Evolutionary conservation across 176 grass and related monocot genomes (phyloP), one percentile per base, ranked within the genome.

Genomic region (Avena sativa): DNA sequence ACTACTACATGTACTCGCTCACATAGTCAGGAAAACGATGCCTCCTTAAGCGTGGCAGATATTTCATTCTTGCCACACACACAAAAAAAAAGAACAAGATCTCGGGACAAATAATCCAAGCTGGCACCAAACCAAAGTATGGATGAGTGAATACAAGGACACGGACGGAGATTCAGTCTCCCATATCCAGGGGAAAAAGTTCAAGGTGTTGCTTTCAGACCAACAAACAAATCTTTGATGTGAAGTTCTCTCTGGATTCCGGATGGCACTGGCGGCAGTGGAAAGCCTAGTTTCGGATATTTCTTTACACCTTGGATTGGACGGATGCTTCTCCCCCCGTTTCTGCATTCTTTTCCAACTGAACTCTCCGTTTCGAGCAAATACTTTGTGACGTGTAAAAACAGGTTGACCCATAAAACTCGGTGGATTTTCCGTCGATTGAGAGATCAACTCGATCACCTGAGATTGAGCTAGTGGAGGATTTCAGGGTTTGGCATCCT

Each of bases 171-270:
- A 78, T 69, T 76, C 60, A 28, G 16, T 15, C 28, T 20, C 47
- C 12, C 9, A 26, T 47, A 74, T 52, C 12, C 66, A 17, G 12
- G 79, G 72, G 40, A 43, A 69, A 50, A 70, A 21, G 43, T 14
- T 67, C 14, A 57, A 43, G n/a, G 21, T 47, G 79, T 80, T 66
- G 85, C 84, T 87, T 87, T 87, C 80, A 23, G 8, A 34, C 67
- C 13, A 21, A 34, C 71, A 44, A 16, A 64, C 71, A 30, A 73
- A 64, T 73, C 46, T 23, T 21, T 44, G 11, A 79, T 74, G 56
- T 81, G 68, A 68, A 26, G 9, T 21, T 48, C 8, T 48, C 8
- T 46, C 14, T 23, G 20, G 25, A 74, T 87, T 87, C 81, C 49
- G 20, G 75, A 80, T 74, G 55, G 60, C 25, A 79, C 74, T 17